Conservation (phyloP, 805 yeast species). For the Brettanomyces custersianus region DNA sequence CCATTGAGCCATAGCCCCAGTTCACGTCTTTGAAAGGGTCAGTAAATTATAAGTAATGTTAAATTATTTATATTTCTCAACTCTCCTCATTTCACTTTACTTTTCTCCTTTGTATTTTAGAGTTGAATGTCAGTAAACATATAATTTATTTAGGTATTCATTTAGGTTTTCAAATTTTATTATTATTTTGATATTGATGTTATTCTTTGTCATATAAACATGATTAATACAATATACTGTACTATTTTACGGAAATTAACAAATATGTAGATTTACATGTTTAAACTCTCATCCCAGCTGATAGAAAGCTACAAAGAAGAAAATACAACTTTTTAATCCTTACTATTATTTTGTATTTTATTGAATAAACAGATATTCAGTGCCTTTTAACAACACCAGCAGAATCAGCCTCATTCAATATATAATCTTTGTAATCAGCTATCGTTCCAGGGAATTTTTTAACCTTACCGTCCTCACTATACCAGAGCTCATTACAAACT, state of each 20-base stretch:
- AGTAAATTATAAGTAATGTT: background rate
- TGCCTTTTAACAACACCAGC: slow-evolving; percentile 91
- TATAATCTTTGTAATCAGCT: slow-evolving; percentile 82
- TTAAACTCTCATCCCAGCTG: background rate
- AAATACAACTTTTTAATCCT: background rate
- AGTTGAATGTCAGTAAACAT: too few species aligned
- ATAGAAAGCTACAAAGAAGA: background rate
- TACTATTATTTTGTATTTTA: background rate
- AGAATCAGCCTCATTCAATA: slow-evolving; percentile 64
- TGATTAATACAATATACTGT: too few species aligned
- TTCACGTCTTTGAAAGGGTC: background rate
- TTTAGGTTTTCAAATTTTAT: too few species aligned
- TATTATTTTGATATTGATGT: too few species aligned
- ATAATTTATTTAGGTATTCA: too few species aligned
- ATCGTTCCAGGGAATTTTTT: slow-evolving; percentile 73
- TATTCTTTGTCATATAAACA: too few species aligned
- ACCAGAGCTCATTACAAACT: slow-evolving; percentile 94
- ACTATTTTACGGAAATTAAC: too few species aligned
- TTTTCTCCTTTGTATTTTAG: background rate
- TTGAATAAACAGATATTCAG: slow-evolving; percentile 29
- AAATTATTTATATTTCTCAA: background rate
- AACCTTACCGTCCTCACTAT: slow-evolving; percentile 80
- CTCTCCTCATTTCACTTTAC: background rate
- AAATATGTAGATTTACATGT: background rate
- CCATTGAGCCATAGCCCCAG: slow-evolving; percentile 67